phyloP scores from a whole-genome alignment of 1,284 basidiomycete genomes.

The Vanrija sp. region DNA sequence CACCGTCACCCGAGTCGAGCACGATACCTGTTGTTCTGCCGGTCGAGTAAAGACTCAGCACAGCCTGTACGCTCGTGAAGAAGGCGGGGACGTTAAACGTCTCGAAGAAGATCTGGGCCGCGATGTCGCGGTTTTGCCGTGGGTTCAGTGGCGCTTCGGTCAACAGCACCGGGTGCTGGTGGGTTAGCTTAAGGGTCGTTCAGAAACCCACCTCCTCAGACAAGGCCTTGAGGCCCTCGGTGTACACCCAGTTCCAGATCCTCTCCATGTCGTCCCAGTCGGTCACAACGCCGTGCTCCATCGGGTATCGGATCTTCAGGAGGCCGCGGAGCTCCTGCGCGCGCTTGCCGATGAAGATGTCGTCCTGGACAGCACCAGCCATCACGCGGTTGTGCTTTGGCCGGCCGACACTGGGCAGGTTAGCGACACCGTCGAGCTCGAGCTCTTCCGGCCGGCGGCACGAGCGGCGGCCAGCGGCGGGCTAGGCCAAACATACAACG shows the following conservation, averaged over 20 bases:
- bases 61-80: conserved; percentile 95
- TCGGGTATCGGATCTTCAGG: conserved; percentile 96
- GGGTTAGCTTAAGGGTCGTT: conserved; percentile 4
- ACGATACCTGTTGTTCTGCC: conserved; percentile 99
- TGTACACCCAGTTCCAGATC: conserved; percentile 96
- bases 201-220: conserved; percentile 79
- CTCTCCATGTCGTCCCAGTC: conserved; percentile 99
- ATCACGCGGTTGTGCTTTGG: conserved; percentile 95
- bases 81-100: conserved; percentile 99
- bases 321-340: conserved; percentile 92
- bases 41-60: conserved; percentile 96
- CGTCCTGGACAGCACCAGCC: conserved; percentile 67
- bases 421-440: conserved; percentile 1
- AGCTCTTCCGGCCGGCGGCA: background rate
- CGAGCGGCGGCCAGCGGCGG: background rate
- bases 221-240: conserved; percentile 86
- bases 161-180: conserved; percentile 87
- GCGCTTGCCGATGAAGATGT: conserved; percentile 85
- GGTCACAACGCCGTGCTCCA: conserved; percentile 83
- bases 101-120: conserved; percentile 97
- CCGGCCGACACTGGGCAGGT: conserved; percentile 69
- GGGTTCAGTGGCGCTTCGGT: conserved; percentile 96
- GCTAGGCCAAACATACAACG: conserved; percentile 59
- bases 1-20: conserved; percentile 96
- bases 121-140: conserved; percentile 85